Percentiles rank a stretch among this genome's conserved stretches.
Conservation (phyloP, 257 asterid genomes). For the Rubia yunnanensis region DNA sequence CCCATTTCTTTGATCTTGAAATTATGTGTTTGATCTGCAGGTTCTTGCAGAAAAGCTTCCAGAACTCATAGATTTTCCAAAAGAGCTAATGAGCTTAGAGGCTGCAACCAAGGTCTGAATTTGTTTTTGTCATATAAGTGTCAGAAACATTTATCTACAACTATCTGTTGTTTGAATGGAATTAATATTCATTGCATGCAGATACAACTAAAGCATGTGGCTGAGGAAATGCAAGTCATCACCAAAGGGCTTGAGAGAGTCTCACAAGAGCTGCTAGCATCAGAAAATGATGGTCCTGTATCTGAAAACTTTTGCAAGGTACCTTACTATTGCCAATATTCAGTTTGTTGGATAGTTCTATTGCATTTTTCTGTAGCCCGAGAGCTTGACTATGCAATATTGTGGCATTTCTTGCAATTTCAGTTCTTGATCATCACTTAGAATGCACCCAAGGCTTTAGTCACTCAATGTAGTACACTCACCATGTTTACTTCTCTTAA, state of each 20-base stretch:
- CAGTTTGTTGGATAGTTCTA: background rate
- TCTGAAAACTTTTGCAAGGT: slow-evolving; percentile 66
- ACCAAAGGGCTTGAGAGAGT: slow-evolving; percentile 70
- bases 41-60: slow-evolving; percentile 71
- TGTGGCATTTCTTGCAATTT: slow-evolving; percentile 1
- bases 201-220: slow-evolving; percentile 74
- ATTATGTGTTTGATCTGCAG: slow-evolving; percentile 22
- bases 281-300: slow-evolving; percentile 63
- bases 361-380: background rate
- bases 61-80: slow-evolving; percentile 58
- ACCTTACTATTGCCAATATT: slow-evolving; percentile 1
- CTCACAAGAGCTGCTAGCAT: slow-evolving; percentile 53
- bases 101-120: slow-evolving; percentile 61
- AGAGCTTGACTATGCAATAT: background rate
- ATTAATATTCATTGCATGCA: slow-evolving; percentile 23
- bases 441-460: background rate
- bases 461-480: too few relatives aligned
- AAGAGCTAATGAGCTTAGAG: slow-evolving; percentile 61
- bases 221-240: slow-evolving; percentile 87
- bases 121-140: background rate
- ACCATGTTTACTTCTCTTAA: too few relatives aligned
- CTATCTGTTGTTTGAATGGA: slow-evolving; percentile 2
- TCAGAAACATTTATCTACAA: background rate
- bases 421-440: background rate
- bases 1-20: background rate